Evolutionary conservation across 2,329 filamentous ascomycete genomes (phyloP).

Genomic region (Neofusicoccum umdonicola): DNA sequence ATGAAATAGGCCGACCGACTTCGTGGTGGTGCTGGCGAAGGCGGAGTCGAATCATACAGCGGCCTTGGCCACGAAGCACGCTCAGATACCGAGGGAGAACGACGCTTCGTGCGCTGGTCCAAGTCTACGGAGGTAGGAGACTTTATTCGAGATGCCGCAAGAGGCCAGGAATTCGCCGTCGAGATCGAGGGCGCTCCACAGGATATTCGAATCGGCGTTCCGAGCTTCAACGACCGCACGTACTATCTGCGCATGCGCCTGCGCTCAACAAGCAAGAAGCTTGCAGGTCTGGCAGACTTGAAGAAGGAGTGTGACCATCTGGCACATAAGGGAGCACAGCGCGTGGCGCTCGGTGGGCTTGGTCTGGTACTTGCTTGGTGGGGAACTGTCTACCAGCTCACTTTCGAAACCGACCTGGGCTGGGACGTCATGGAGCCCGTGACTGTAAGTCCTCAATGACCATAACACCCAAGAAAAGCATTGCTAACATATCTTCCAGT

Average conservation of each 20-base stretch:
- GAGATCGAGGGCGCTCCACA: conserved; percentile 69
- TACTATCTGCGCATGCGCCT: conserved; percentile 79
- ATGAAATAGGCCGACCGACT: conserved; percentile 34
- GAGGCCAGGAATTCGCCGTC: conserved; percentile 80
- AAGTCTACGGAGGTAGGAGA: conserved; percentile 87
- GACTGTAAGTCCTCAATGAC: conserved; percentile 49
- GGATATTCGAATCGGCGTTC: conserved; percentile 76
- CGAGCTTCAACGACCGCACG: conserved; percentile 86
- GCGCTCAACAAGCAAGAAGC: conserved; percentile 66
- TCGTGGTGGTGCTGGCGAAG: conserved; percentile 52
- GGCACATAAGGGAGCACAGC: conserved; percentile 74
- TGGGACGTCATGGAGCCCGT: conserved; percentile 92
- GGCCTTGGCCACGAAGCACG: conserved; percentile 63
- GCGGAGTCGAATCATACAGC: conserved; percentile 67
- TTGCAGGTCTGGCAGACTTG: conserved; percentile 67
- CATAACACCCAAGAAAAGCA: background rate
- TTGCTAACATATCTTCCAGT: conserved; percentile 37
- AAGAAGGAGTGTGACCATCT: conserved; percentile 79
- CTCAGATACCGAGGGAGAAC: conserved; percentile 42
- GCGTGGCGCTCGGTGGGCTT: conserved; percentile 78
- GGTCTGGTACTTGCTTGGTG: conserved; percentile 73
- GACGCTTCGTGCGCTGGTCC: conserved; percentile 82
- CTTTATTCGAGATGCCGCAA: conserved; percentile 86
- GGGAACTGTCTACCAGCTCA: conserved; percentile 70
- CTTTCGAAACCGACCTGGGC: conserved; percentile 70